Evolutionary conservation across 2,329 filamentous ascomycete species (phyloP).

Genomic region (Harringtonia aguacate): DNA sequence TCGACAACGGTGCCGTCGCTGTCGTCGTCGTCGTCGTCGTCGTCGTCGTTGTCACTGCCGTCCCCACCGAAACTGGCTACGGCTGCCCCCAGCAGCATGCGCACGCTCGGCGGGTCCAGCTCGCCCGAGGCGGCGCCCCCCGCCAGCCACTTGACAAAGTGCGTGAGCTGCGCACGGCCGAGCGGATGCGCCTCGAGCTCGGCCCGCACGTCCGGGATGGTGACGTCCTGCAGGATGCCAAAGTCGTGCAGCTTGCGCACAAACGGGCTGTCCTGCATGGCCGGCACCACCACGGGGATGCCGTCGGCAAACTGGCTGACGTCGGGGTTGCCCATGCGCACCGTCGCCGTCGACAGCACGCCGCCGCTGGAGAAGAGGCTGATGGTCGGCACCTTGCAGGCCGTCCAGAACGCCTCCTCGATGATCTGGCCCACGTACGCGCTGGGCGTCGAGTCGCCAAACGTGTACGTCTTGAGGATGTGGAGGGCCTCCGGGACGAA

Average conservation of each 20-base stretch:
- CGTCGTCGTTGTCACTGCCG: slow-evolving; percentile 44
- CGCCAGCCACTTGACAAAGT: slow-evolving; percentile 78
- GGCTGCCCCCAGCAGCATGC: slow-evolving; percentile 66
- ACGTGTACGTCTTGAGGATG: slow-evolving; percentile 77
- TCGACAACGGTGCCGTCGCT: slow-evolving; percentile 51
- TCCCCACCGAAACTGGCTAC: slow-evolving; percentile 53
- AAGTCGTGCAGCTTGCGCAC: slow-evolving; percentile 73
- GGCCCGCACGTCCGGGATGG: slow-evolving; percentile 71
- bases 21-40: slow-evolving; percentile 39
- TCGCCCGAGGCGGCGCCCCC: slow-evolving; percentile 62
- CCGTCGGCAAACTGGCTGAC: slow-evolving; percentile 68
- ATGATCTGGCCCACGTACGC: slow-evolving; percentile 74
- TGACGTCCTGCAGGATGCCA: slow-evolving; percentile 79
- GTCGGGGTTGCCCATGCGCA: slow-evolving; percentile 63
- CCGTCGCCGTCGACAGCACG: slow-evolving; percentile 71
- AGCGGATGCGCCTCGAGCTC: slow-evolving; percentile 78
- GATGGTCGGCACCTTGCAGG: slow-evolving; percentile 69
- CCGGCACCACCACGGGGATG: slow-evolving; percentile 75
- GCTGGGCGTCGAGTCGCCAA: slow-evolving; percentile 82
- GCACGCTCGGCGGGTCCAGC: slow-evolving; percentile 57
- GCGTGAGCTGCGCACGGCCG: slow-evolving; percentile 62
- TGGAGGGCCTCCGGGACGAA: slow-evolving; percentile 74
- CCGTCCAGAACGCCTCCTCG: slow-evolving; percentile 93
- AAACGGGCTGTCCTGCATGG: slow-evolving; percentile 63
- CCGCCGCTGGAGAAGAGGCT: slow-evolving; percentile 84